Evolutionary conservation across 257 asterid species (phyloP).

Genomic region (Henckelia pumila): DNA sequence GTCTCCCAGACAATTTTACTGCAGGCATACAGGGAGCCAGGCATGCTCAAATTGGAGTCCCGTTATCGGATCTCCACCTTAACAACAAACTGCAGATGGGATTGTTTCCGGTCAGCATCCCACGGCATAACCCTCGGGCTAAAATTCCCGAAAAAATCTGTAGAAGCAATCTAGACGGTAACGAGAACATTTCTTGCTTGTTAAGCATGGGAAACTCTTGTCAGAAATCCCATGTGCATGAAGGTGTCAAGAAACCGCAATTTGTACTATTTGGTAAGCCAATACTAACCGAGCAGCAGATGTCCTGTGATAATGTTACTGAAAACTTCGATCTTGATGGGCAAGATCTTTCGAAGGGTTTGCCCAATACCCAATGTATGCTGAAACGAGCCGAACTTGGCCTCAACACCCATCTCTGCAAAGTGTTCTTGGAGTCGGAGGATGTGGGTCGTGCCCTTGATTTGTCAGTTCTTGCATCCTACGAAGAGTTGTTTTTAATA

Average conservation of each 20-base stretch:
- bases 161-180: slow-evolving; percentile 33
- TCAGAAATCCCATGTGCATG: slow-evolving; percentile 42
- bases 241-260: slow-evolving; percentile 45
- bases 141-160: slow-evolving; percentile 38
- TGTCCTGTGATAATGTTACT: slow-evolving; percentile 42
- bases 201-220: slow-evolving; percentile 62
- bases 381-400: slow-evolving; percentile 55
- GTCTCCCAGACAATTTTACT: slow-evolving; percentile 66
- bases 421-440: slow-evolving; percentile 85
- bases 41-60: slow-evolving; percentile 94
- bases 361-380: slow-evolving; percentile 32
- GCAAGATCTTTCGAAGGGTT: slow-evolving; percentile 36
- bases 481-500: slow-evolving; percentile 67
- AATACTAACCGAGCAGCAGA: slow-evolving; percentile 94
- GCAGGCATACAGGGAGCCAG: slow-evolving; percentile 99
- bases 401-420: slow-evolving; percentile 71
- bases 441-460: slow-evolving; percentile 79
- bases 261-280: slow-evolving; percentile 92
- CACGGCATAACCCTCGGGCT: slow-evolving; percentile 41
- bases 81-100: slow-evolving; percentile 78
- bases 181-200: slow-evolving; percentile 68
- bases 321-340: slow-evolving; percentile 29
- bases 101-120: slow-evolving; percentile 52
- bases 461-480: slow-evolving; percentile 71
- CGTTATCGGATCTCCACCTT: slow-evolving; percentile 65